A percentile compares a stretch with the other conserved stretches of the same genome.
Conservation (phyloP, 2,329 filamentous ascomycete genomes). For the Ustulina deusta region DNA sequence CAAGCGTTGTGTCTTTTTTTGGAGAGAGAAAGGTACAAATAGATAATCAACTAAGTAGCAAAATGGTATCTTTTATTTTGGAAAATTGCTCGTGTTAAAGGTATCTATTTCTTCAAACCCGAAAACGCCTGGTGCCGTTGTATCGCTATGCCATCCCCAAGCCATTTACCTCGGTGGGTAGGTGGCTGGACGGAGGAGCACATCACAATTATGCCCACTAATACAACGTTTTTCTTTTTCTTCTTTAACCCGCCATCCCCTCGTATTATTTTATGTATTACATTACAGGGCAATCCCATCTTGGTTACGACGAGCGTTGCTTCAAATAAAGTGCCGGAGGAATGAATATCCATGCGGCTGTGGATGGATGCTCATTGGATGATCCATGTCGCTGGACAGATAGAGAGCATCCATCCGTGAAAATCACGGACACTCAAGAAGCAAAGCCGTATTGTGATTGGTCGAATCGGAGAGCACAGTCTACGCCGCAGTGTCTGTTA, state of each 20-base stretch:
- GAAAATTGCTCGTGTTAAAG: conserved; percentile 24
- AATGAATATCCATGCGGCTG: neutral
- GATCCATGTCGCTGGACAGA: neutral
- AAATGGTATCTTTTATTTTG: conserved; percentile 13
- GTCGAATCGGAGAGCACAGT: neutral
- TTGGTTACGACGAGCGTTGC: neutral
- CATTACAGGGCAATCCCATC: neutral
- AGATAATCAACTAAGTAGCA: neutral
- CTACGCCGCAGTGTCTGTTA: conserved; percentile 12
- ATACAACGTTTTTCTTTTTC: neutral
- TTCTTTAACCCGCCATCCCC: too few relatives aligned
- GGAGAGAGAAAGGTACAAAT: too few relatives aligned
- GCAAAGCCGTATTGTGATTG: neutral
- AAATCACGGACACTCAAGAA: neutral
- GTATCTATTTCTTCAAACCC: conserved; percentile 24
- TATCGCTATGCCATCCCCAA: conserved; percentile 10
- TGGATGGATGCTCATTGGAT: neutral
- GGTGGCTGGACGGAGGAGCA: neutral
- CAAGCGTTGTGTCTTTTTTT: too few relatives aligned
- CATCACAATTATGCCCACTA: neutral
- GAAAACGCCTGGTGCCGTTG: conserved; percentile 21
- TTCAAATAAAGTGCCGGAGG: neutral
- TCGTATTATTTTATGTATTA: neutral
- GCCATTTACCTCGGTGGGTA: neutral
- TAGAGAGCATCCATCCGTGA: neutral